phyloP scores from a whole-genome alignment of 2,329 filamentous ascomycete species.

The Didymella pinodella region DNA sequence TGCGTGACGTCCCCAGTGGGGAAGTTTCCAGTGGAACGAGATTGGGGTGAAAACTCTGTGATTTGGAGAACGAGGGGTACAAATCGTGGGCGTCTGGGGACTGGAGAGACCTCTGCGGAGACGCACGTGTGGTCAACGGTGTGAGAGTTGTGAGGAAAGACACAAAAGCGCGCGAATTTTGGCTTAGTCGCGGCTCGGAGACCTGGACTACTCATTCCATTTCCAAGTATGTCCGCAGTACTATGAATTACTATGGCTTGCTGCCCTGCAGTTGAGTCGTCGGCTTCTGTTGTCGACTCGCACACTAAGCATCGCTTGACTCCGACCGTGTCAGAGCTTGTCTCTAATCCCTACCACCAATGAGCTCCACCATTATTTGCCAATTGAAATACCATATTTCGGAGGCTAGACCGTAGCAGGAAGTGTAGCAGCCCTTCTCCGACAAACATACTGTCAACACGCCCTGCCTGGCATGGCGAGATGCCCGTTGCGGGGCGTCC shows the following conservation, averaged over 20 bases:
- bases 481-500: conserved; percentile 30
- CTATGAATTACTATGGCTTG: background rate
- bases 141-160: background rate
- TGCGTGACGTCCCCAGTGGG: conserved; percentile 28
- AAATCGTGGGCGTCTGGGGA: conserved; percentile 21
- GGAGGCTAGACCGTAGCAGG: conserved; percentile 31
- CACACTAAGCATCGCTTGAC: conserved; percentile 28
- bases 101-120: conserved; percentile 31
- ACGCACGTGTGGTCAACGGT: conserved; percentile 5
- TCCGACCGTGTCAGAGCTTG: conserved; percentile 32
- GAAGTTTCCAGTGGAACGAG: conserved; percentile 10
- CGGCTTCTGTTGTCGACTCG: conserved; percentile 20
- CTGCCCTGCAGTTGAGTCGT: conserved; percentile 6
- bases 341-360: conserved; percentile 14
- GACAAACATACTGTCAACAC: conserved; percentile 5
- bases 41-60: conserved; percentile 23
- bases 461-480: conserved; percentile 25
- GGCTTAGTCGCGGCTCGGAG: background rate
- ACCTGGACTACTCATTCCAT: conserved; percentile 1
- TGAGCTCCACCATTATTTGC: conserved; percentile 16
- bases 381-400: conserved; percentile 25
- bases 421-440: conserved; percentile 27
- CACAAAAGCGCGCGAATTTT: background rate
- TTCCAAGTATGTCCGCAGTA: background rate
- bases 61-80: conserved; percentile 10